phyloP scores from a whole-genome alignment of 352 stramenopile species.

The Phytophthora meadii region DNA sequence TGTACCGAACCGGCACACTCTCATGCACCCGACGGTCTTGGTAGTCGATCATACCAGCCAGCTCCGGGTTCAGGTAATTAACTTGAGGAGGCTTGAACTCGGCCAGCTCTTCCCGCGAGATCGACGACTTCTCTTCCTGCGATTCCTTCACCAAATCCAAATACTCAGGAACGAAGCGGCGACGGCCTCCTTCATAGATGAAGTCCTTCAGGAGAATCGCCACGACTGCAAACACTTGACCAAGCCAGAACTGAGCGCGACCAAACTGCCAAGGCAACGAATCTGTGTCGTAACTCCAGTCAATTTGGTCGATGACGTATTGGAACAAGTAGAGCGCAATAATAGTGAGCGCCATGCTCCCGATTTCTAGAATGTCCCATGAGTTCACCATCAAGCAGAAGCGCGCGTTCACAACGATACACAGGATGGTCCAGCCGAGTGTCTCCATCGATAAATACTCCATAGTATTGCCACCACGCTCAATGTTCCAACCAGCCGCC shows the following conservation, averaged over 20 bases:
- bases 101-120: constrained; percentile 51
- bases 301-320: constrained; percentile 72
- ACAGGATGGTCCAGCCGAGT: constrained; percentile 79
- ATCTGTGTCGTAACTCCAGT: constrained; percentile 77
- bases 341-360: constrained; percentile 65
- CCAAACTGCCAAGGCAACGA: constrained; percentile 85
- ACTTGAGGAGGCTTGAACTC: constrained; percentile 56
- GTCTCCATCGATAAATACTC: constrained; percentile 72
- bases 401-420: constrained; percentile 77
- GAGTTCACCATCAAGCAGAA: constrained; percentile 86
- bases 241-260: constrained; percentile 72
- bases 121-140: constrained; percentile 30
- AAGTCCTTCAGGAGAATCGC: constrained; percentile 76
- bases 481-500: constrained; percentile 58
- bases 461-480: constrained; percentile 60
- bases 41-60: constrained; percentile 83
- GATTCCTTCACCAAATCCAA: constrained; percentile 78
- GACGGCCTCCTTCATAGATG: constrained; percentile 68
- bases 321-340: constrained; percentile 69
- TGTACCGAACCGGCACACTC: constrained; percentile 51
- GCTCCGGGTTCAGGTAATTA: constrained; percentile 70
- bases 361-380: constrained; percentile 72
- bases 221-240: constrained; percentile 73
- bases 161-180: constrained; percentile 74
- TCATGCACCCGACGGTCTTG: constrained; percentile 73